These are phyloP conservation scores for Rhodotorula kratochvilovae DNA, from an alignment of 768 basidiomycete species.

Conservation along the genomic window DNA sequence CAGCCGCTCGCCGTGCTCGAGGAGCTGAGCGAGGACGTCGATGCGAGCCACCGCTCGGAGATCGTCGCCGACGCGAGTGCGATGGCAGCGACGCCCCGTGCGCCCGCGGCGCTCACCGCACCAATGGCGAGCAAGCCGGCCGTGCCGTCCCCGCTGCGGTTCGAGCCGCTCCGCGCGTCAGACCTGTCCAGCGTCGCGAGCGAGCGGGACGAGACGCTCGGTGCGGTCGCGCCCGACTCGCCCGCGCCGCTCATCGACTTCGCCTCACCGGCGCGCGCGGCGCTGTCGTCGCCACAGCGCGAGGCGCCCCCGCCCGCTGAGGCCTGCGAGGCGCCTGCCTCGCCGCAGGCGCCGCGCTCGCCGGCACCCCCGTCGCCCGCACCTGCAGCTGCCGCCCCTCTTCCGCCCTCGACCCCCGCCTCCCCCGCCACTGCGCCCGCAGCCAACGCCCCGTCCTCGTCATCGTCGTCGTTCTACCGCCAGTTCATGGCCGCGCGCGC, in stretches of 20 bases:
- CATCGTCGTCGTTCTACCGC: conserved; percentile 23
- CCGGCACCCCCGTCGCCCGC: neutral
- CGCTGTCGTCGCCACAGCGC: too few relatives aligned
- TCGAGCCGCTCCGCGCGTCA: neutral
- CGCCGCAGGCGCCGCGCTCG: too few relatives aligned
- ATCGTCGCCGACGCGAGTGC: neutral
- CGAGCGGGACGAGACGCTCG: neutral
- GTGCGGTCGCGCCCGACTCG: too few relatives aligned
- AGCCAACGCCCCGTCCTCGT: neutral
- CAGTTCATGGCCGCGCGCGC: conserved; percentile 24
- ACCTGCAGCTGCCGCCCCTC: neutral
- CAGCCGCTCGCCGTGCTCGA: neutral
- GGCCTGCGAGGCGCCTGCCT: too few relatives aligned
- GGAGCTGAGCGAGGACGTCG: neutral
- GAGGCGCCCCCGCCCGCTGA: too few relatives aligned
- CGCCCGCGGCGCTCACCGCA: neutral
- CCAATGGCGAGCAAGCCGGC: neutral
- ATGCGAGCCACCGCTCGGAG: neutral
- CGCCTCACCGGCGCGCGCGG: neutral
- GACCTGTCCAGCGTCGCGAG: neutral
- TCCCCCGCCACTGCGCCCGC: neutral
- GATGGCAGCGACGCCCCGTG: neutral
- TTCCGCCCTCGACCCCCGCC: neutral
- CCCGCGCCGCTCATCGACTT: neutral
- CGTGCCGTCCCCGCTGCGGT: neutral